Conservation (phyloP, 1,284 basidiomycete species). For the Phellinidium pouzarii region DNA sequence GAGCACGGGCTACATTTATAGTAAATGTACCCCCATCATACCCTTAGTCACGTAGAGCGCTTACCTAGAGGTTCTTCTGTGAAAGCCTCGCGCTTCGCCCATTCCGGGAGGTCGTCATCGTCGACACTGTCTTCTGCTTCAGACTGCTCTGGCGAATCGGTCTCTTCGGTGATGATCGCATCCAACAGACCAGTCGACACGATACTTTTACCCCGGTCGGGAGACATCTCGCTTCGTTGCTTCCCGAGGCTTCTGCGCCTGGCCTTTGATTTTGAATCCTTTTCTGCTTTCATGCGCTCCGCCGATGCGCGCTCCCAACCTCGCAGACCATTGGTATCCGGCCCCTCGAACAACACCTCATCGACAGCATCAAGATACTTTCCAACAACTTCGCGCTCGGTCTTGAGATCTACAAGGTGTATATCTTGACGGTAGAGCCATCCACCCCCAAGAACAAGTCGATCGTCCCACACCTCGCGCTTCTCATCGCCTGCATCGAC, state of each 20-base stretch:
- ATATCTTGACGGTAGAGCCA: conserved; percentile 74
- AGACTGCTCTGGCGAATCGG: conserved; percentile 35
- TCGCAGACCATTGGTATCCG: conserved; percentile 36
- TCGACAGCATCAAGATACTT: conserved; percentile 69
- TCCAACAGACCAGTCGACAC: conserved; percentile 18
- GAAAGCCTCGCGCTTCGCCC: conserved; percentile 60
- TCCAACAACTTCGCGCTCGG: conserved; percentile 50
- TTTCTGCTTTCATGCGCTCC: conserved; percentile 31
- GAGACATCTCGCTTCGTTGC: conserved; percentile 43
- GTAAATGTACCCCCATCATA: background rate
- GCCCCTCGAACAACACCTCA: conserved; percentile 59
- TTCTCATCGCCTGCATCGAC: conserved; percentile 43
- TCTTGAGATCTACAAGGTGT: conserved; percentile 42
- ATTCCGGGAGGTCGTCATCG: conserved; percentile 64
- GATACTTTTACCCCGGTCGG: conserved; percentile 40
- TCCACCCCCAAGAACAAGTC: conserved; percentile 66
- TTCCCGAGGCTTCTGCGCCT: conserved; percentile 43
- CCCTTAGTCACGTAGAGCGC: conserved; percentile 20
- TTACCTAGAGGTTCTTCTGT: conserved; percentile 50
- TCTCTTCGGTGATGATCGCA: conserved; percentile 40
- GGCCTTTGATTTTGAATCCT: conserved; percentile 31
- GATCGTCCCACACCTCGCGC: conserved; percentile 70
- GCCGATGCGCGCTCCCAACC: conserved; percentile 42
- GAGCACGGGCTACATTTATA: conserved; percentile 45
- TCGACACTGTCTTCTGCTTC: conserved; percentile 38